Percentiles rank a stretch among this genome's conserved stretches.
phyloP scores from a whole-genome alignment of 345 rosid genomes.

The Citrus glauca region DNA sequence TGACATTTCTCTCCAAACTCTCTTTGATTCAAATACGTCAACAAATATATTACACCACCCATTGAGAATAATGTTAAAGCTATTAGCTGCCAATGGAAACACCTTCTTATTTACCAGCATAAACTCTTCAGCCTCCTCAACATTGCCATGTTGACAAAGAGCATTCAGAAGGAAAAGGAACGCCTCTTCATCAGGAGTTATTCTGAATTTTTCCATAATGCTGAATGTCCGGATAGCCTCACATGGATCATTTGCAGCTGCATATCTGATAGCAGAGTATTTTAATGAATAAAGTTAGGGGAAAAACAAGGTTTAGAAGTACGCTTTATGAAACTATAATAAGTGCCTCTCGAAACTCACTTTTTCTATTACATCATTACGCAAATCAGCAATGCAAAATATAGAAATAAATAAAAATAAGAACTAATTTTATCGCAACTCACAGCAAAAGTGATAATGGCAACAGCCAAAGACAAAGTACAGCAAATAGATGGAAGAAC shows the following conservation, averaged over 20 bases:
- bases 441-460: not conserved
- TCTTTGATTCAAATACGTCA: constrained; percentile 77
- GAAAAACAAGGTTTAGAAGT: not conserved
- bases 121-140: constrained; percentile 94
- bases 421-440: not conserved
- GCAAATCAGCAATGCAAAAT: not conserved
- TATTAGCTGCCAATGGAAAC: constrained; percentile 54
- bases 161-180: constrained; percentile 43
- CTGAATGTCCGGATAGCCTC: constrained; percentile 69
- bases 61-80: constrained; percentile 70
- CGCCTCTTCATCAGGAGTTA: constrained; percentile 77
- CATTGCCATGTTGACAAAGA: constrained; percentile 70
- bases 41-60: constrained; percentile 75
- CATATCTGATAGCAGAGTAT: constrained; percentile 48
- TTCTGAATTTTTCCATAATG: constrained; percentile 73
- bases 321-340: not conserved
- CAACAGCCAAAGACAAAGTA: not conserved
- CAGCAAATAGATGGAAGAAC: not conserved
- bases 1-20: constrained; percentile 88
- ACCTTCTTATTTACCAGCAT: constrained; percentile 77
- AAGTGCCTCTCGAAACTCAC: no score
- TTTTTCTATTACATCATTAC: not conserved
- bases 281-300: not conserved
- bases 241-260: constrained; percentile 64
- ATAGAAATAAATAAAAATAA: not conserved